phyloP scores from a whole-genome alignment of 2,329 filamentous ascomycete species.

The Colletotrichum sp. region DNA sequence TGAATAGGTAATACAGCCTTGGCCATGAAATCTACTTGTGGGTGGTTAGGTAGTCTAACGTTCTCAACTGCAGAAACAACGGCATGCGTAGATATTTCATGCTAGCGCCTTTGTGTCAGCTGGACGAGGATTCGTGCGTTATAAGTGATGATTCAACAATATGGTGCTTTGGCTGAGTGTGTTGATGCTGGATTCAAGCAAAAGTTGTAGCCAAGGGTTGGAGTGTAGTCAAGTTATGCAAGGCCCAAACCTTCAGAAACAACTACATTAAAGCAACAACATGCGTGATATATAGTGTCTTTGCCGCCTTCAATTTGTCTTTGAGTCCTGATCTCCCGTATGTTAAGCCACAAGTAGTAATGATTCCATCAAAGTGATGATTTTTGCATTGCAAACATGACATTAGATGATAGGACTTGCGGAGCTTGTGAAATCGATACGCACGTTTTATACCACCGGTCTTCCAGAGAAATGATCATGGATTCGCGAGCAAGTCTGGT shows the following conservation, averaged over 20 bases:
- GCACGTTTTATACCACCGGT: not conserved
- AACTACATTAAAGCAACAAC: not conserved
- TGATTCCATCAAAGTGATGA: not conserved
- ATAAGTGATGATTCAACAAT: not conserved
- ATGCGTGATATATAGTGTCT: not conserved
- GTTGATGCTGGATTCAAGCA: not conserved
- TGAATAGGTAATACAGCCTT: not conserved
- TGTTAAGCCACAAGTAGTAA: accelerated
- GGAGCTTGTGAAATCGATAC: not conserved
- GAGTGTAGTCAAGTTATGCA: not conserved
- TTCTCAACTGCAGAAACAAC: not conserved
- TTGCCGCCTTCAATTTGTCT: not conserved
- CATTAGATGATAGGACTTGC: not conserved
- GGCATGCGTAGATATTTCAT: not conserved
- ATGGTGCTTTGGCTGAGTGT: not conserved
- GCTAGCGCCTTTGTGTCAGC: not conserved
- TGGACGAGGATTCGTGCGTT: not conserved
- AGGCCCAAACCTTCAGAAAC: not conserved
- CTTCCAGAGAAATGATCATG: not conserved
- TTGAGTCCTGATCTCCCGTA: not conserved
- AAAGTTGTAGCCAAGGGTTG: not conserved
- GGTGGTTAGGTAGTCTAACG: not conserved
- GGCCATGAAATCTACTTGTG: not conserved
- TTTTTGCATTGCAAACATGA: not conserved
- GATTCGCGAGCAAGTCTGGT: not conserved